Evolutionary conservation across 768 basidiomycete genomes (phyloP), one percentile per base, ranked within the genome.

Genomic region (Phylloporus rhodoxanthus): DNA sequence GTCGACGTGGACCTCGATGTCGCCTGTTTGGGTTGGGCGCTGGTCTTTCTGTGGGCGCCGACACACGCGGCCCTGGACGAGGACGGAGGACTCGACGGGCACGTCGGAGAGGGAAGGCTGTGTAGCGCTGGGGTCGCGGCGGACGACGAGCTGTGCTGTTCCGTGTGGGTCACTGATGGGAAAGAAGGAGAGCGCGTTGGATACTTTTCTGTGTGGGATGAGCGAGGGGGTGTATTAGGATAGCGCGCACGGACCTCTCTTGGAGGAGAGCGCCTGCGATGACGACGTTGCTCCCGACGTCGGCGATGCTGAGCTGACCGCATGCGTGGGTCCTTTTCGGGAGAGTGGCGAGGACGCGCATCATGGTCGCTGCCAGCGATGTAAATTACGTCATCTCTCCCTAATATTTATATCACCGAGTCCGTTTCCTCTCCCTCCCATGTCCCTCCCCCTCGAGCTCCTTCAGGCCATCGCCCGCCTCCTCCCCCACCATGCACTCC

Each of bases 181-280:
- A 71, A 87, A 91, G 74, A 97, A 97, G 49, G 87, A 87, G 58
- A 92, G 70, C 44, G 68, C 69, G 67, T 81, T 84, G 47, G 73
- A 74, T 15, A 84, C 75, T 67, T 84, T 84, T 28, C 89, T 92
- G 72, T 43, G 62, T 62, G 55, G 63, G 60, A 59, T 58, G 63
- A 59, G 75, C 57, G 74, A 68, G 56, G 60, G 39, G 60, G 39
- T 48, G 51, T 61, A 62, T 65, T 67, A 63, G 63, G 57, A 43
- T 28, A 25, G 30, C 1, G 28, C 48, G 51, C 32, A 48, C 43
- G 64, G 57, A 91, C 90, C 91, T 80, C 70, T 84, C 85, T 48
- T 83, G 79, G 57, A 87, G 81, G 50, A 95, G 72, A 84, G 86
- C 90, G 29, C 93, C 93, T 20, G 85, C 75, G 30, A 97, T 72